Evolutionary conservation across 179 eudicot genomes (phyloP).

Genomic region (Beta corolliflora): DNA sequence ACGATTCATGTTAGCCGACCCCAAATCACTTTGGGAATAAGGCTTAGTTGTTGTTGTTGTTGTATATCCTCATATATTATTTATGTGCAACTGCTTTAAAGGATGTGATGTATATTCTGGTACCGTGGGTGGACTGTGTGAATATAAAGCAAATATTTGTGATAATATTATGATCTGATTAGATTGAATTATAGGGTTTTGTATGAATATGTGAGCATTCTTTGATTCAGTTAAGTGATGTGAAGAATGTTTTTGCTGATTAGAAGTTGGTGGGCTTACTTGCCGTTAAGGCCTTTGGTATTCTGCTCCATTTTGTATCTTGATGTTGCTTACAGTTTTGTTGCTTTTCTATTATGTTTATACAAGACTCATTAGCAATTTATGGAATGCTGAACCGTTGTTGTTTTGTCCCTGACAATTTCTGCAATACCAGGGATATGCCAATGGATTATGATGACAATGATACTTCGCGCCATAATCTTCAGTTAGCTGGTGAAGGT

Average conservation of each 20-base stretch:
- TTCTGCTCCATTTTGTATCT: background rate
- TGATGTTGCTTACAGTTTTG: background rate
- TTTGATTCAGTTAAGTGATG: background rate
- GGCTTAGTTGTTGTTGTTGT: too few relatives aligned
- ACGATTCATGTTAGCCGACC: too few relatives aligned
- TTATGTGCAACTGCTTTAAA: too few relatives aligned
- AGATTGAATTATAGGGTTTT: background rate
- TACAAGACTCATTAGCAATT: background rate
- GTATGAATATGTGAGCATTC: background rate
- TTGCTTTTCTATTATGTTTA: background rate
- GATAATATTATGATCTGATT: background rate
- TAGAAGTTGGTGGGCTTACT: background rate
- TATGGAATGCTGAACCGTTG: background rate
- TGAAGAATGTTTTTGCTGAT: background rate
- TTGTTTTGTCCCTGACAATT: background rate
- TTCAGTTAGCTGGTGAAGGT: constrained; percentile 78
- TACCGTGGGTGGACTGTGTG: background rate
- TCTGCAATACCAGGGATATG: constrained; percentile 52
- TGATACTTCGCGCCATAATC: constrained; percentile 75
- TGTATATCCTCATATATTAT: background rate
- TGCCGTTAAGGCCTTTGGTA: background rate
- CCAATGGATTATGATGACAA: constrained; percentile 95
- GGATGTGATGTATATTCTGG: background rate
- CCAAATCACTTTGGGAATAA: too few relatives aligned
- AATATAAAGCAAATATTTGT: background rate